Evolutionary conservation across 179 eudicot genomes (phyloP).

Genomic region (Vitellaria paradoxa): DNA sequence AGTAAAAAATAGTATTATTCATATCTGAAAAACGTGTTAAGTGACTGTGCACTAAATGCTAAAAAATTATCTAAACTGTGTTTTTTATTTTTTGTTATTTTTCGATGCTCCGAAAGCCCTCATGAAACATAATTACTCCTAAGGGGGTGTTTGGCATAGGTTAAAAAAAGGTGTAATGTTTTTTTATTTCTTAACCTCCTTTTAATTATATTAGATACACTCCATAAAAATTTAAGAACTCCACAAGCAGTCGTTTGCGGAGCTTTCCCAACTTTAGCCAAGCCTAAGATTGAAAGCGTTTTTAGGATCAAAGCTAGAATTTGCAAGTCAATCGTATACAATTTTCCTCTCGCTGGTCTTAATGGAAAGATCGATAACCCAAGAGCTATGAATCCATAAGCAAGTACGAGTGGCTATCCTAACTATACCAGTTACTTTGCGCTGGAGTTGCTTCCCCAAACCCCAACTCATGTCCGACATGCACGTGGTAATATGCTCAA

Average conservation of each 20-base stretch:
- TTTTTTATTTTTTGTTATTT: too few species aligned
- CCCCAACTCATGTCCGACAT: conserved; percentile 82
- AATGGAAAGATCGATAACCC: conserved; percentile 26
- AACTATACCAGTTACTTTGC: conserved; percentile 36
- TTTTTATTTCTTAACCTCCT: too few species aligned
- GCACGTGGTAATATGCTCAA: conserved; percentile 53
- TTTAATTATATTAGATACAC: too few species aligned
- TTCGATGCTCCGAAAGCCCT: too few species aligned
- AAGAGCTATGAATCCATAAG: conserved; percentile 46
- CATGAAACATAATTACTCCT: too few species aligned
- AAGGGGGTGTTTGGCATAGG: too few species aligned
- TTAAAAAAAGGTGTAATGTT: too few species aligned
- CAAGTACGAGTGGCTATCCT: conserved; percentile 43
- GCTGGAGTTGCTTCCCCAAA: conserved; percentile 59
- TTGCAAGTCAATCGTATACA: conserved; percentile 58
- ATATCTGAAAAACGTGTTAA: too few species aligned
- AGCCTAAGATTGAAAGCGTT: conserved; percentile 62
- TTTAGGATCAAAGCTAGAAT: conserved; percentile 40
- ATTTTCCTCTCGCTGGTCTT: conserved; percentile 58
- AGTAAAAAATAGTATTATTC: too few species aligned
- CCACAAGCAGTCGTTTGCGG: conserved; percentile 91
- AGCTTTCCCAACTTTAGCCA: conserved; percentile 82
- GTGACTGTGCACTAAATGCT: too few species aligned
- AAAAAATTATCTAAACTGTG: too few species aligned
- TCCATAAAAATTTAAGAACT: too few species aligned